A percentile compares a stretch with the other conserved stretches of the same genome.
Conservation (phyloP, 2,329 filamentous ascomycete genomes). For the Nigrospora sphaerica region DNA sequence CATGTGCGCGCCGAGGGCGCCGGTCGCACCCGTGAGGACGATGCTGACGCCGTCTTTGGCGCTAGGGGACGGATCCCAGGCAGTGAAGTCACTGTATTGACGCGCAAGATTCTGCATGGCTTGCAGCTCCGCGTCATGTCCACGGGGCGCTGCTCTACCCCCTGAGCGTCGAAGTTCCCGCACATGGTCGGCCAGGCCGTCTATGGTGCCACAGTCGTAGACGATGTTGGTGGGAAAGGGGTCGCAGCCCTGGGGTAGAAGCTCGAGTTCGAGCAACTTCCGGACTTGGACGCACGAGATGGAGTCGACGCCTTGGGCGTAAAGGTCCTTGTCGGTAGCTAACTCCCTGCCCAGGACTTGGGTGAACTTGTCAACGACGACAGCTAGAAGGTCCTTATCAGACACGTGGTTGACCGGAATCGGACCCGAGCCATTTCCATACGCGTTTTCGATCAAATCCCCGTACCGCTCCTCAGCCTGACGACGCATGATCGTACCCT, state of each 20-base stretch:
- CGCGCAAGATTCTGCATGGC: slow-evolving; percentile 17
- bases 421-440: slow-evolving; percentile 18
- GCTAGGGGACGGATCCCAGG: neutral
- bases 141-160: neutral
- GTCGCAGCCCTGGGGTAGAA: slow-evolving; percentile 6
- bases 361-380: slow-evolving; percentile 24
- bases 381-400: slow-evolving; percentile 25
- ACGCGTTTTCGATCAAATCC: slow-evolving; percentile 37
- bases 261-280: slow-evolving; percentile 18
- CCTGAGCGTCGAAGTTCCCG: neutral
- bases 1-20: slow-evolving; percentile 39
- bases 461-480: slow-evolving; percentile 43
- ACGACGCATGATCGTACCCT: slow-evolving; percentile 49
- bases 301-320: slow-evolving; percentile 53
- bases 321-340: slow-evolving; percentile 34
- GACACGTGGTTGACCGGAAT: too few species aligned
- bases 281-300: slow-evolving; percentile 47
- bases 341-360: too few species aligned
- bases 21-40: slow-evolving; percentile 19
- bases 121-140: too few species aligned
- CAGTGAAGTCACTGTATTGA: slow-evolving; percentile 16
- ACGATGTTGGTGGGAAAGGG: slow-evolving; percentile 48
- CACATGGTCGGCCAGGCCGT: slow-evolving; percentile 16
- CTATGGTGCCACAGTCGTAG: slow-evolving; percentile 51
- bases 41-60: slow-evolving; percentile 6